phyloP scores from a whole-genome alignment of 257 asterid genomes.

The Gynochthodes officinalis region DNA sequence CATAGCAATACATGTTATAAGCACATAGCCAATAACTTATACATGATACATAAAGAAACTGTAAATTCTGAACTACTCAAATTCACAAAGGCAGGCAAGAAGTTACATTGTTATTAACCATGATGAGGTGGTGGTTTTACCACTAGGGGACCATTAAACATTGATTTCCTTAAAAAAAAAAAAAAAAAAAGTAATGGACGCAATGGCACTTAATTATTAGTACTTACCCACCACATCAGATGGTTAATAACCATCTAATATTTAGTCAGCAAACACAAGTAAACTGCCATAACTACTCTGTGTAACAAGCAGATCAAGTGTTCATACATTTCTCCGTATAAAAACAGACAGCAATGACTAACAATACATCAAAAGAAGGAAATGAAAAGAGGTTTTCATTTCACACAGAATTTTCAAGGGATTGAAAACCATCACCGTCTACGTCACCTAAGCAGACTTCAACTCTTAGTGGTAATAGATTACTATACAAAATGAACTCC shows the following conservation, averaged over 20 bases:
- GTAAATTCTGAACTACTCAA: not conserved
- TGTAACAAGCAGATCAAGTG: not conserved
- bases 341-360: not conserved
- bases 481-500: not conserved
- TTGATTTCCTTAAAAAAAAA: no score
- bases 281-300: not conserved
- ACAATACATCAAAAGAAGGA: not conserved
- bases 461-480: not conserved
- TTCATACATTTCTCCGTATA: not conserved
- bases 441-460: not conserved
- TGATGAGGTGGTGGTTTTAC: no score
- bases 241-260: no score
- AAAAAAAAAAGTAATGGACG: no score
- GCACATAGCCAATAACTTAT: not conserved
- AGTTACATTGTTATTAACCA: no score
- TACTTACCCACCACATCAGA: no score
- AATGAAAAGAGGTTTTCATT: not conserved
- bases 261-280: not conserved
- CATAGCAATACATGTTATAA: not conserved
- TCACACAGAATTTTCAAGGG: not conserved
- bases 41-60: not conserved
- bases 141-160: no score
- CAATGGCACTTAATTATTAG: no score
- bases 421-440: no score
- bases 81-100: not conserved